These are phyloP conservation scores for Cucumis sativus DNA, from an alignment of 306 rosid genomes.

Conservation along the genomic window DNA sequence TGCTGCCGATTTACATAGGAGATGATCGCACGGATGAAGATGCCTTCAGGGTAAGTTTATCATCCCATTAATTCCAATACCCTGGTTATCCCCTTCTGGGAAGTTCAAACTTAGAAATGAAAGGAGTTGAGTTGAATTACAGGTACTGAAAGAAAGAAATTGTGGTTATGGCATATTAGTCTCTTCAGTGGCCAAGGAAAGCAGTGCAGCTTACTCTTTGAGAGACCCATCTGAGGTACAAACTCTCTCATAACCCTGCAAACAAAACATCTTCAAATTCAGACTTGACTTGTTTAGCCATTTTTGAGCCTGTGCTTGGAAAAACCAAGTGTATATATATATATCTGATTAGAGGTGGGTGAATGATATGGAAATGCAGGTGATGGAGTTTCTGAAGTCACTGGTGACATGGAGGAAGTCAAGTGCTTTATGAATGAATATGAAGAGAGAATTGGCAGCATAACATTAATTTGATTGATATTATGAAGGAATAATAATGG, in stretches of 20 bases:
- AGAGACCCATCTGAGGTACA: slow-evolving; percentile 84
- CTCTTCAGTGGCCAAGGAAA: slow-evolving; percentile 66
- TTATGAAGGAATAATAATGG: slow-evolving; percentile 1
- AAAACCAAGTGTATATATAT: too few relatives aligned
- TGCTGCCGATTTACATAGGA: slow-evolving; percentile 87
- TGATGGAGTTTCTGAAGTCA: slow-evolving; percentile 81
- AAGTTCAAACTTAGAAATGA: not conserved
- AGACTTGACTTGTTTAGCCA: too few relatives aligned
- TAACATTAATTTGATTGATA: slow-evolving; percentile 5
- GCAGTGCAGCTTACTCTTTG: slow-evolving; percentile 73
- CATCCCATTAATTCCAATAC: not conserved
- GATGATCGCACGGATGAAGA: slow-evolving; percentile 96
- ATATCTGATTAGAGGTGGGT: not conserved
- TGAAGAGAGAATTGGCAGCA: not conserved
- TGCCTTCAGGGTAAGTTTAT: slow-evolving; percentile 61
- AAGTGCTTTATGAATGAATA: slow-evolving; percentile 37
- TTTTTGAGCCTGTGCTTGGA: too few relatives aligned
- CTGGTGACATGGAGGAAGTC: slow-evolving; percentile 59
- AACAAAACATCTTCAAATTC: not conserved
- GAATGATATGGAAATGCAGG: slow-evolving; percentile 30
- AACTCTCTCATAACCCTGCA: not conserved
- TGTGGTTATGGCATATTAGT: slow-evolving; percentile 80
- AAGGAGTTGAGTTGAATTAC: slow-evolving; percentile 3
- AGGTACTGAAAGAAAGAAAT: slow-evolving; percentile 70
- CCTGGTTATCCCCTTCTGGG: not conserved